Evolutionary conservation across 2,329 filamentous ascomycete genomes (phyloP).

Genomic region (Geosmithia morbida): DNA sequence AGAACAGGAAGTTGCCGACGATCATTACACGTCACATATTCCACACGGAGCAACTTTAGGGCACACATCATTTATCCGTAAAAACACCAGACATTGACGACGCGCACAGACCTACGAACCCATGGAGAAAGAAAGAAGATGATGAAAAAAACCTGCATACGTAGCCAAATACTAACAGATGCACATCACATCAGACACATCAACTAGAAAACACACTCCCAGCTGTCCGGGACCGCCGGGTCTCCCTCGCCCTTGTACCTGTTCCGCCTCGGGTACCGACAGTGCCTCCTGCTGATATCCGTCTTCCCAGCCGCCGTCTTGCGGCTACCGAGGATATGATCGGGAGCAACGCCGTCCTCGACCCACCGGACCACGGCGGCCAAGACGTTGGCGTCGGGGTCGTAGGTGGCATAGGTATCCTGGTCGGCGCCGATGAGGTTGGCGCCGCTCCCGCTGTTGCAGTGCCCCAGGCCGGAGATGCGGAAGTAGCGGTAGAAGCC

Average conservation of each 20-base stretch:
- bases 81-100: too few relatives aligned
- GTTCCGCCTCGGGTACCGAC: not conserved
- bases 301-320: not conserved
- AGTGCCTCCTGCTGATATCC: not conserved
- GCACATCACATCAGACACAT: not conserved
- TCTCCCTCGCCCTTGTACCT: conserved; percentile 1
- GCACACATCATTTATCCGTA: too few relatives aligned
- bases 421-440: conserved; percentile 26
- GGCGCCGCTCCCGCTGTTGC: conserved; percentile 27
- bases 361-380: conserved; percentile 32
- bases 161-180: not conserved
- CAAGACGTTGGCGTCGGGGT: conserved; percentile 27
- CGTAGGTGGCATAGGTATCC: conserved; percentile 13
- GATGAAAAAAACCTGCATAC: not conserved
- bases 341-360: conserved; percentile 24
- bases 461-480: conserved; percentile 37
- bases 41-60: too few relatives aligned
- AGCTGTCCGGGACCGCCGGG: not conserved
- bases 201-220: not conserved
- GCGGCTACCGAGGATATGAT: conserved; percentile 5
- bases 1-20: too few relatives aligned
- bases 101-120: too few relatives aligned
- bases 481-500: conserved; percentile 34
- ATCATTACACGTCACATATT: too few relatives aligned
- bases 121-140: too few relatives aligned